A percentile compares a stretch with the other conserved stretches of the same genome.
Evolutionary conservation across 2,329 filamentous ascomycete species (phyloP).

Genomic region (Verticillium isaacii): DNA sequence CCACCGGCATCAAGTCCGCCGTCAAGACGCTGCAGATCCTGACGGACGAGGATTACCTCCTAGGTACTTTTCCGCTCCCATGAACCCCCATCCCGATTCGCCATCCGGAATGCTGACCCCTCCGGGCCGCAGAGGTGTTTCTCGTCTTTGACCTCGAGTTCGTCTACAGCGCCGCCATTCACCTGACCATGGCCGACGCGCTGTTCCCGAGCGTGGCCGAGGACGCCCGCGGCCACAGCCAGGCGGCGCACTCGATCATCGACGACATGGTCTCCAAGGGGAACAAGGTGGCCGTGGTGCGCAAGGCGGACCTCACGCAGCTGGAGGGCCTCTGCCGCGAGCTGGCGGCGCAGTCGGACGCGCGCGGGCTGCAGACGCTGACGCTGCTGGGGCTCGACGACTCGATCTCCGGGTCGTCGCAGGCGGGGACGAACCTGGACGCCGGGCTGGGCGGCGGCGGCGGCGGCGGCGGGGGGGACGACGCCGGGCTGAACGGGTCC

Average conservation of each 20-base stretch:
- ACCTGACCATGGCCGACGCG: conserved; percentile 29
- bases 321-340: conserved; percentile 22
- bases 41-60: conserved; percentile 20
- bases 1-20: conserved; percentile 34
- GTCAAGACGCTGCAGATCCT: conserved; percentile 33
- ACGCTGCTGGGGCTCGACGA: conserved; percentile 8
- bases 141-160: conserved; percentile 33
- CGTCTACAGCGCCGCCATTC: conserved; percentile 25
- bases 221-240: conserved; percentile 18
- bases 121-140: conserved; percentile 24
- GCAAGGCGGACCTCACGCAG: conserved; percentile 26
- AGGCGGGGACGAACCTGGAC: background rate
- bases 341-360: conserved; percentile 17
- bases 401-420: background rate
- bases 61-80: conserved; percentile 21
- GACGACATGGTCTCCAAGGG: conserved; percentile 27
- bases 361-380: conserved; percentile 19
- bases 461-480: background rate
- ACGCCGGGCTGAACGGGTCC: background rate
- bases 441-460: background rate
- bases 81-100: background rate
- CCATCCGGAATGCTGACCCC: background rate
- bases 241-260: conserved; percentile 21
- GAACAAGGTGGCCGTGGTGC: conserved; percentile 23
- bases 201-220: conserved; percentile 26